These are phyloP conservation scores for Bjerkandera adusta DNA, from an alignment of 1,284 basidiomycete species.

Conservation along the genomic window DNA sequence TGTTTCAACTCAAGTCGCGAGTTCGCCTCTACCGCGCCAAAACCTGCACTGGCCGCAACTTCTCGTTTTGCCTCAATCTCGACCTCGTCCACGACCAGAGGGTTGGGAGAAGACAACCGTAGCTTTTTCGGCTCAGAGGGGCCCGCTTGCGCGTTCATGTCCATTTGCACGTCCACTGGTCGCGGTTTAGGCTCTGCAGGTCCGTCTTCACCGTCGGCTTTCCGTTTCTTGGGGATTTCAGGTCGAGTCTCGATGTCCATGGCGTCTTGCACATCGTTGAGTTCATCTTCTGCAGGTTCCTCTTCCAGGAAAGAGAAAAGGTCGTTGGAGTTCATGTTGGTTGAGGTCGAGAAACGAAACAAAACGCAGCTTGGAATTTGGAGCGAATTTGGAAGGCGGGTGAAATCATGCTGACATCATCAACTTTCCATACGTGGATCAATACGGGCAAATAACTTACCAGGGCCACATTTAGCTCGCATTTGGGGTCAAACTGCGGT, in stretches of 20 bases:
- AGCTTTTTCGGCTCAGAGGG: conserved; percentile 43
- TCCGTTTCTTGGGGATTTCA: conserved; percentile 28
- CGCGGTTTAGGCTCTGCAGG: conserved; percentile 12
- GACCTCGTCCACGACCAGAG: conserved; percentile 86
- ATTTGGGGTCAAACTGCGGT: no score
- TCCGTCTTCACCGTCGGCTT: conserved; percentile 18
- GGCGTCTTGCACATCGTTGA: conserved; percentile 18
- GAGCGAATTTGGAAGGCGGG: neutral
- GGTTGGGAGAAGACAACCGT: conserved; percentile 53
- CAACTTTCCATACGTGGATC: no score
- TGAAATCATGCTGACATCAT: no score
- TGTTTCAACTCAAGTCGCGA: conserved; percentile 74
- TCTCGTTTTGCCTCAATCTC: conserved; percentile 88
- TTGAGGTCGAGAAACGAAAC: neutral
- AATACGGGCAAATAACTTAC: no score
- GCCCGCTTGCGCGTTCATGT: conserved; percentile 19
- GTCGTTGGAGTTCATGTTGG: conserved; percentile 30
- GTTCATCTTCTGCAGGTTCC: conserved; percentile 22
- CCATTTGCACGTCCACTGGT: conserved; percentile 9
- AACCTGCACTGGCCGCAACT: conserved; percentile 79
- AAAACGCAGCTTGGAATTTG: neutral
- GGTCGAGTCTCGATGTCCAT: conserved; percentile 22
- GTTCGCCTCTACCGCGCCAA: conserved; percentile 66
- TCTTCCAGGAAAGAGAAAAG: conserved; percentile 44
- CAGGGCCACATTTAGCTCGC: no score